Base-by-base conservation (phyloP, 2,329 filamentous ascomycete genomes). In the Westerdykella sp. region DNA sequence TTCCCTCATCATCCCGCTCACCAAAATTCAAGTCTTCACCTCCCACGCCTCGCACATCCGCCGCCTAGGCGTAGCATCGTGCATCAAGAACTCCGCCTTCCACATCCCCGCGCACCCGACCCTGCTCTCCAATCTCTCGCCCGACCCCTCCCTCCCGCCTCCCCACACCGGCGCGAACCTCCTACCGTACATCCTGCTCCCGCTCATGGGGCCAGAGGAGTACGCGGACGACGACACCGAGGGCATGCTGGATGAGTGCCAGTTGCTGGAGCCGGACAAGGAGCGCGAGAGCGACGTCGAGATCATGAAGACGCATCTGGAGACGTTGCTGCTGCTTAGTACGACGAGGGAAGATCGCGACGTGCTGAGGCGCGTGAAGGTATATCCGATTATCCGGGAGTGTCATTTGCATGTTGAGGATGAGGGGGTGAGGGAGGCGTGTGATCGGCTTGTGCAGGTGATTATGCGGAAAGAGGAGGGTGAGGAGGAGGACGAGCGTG, bases 31-130 rank as follows among this genome's bases (percentile, higher is more conserved):
- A 47, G 91, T 97, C 46, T 97, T 97, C 66, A 97, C 93, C 1
- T 88, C 95, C 66, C 88, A 96, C 70, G 75, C 79, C 55, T 94
- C 87, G 2, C 78, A 84, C 22, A 81, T 96, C 42, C 80, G 93
- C 45, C 78, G 93, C 42, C 87, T 88, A 57, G 93, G 93, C n/a
- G 90, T 96, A n/a, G 91, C 91, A 6, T 89, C 84, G 47, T 93
- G 88, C 9, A 88, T 98, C 64, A 97, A 97, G 68, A 98, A 98
- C 62, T 81, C 87, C 23, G 82, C 87, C 6, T 97, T 98, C 62
- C 85, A 94, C 57, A 69, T 91, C 5, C 69, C 79, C 3, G 78
- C 84, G 0, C 91, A 97, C 57, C 73, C 79, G 0, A 70, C 75
- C 2, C 82, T 95, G 41, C 69, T 96, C 37, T 76, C 67, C 3